A percentile compares a stretch with the other conserved stretches of the same genome.
These are phyloP conservation scores for Agapanthus africanus DNA, from an alignment of 106 monocot genomes.

Conservation along the genomic window DNA sequence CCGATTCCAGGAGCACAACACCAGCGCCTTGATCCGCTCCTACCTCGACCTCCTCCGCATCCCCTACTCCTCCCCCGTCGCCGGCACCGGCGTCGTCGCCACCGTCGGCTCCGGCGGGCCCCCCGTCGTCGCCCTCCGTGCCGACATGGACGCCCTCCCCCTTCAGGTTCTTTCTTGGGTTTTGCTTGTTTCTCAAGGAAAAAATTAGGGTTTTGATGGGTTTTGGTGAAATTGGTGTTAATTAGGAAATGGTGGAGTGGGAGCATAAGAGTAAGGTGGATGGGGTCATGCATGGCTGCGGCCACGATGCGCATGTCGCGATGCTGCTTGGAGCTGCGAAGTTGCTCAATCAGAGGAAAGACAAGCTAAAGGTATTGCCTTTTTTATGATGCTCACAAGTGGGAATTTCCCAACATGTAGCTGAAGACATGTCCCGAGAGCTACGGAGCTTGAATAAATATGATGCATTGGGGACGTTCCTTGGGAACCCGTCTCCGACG, in stretches of 20 bases:
- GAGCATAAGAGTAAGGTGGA: constrained; percentile 75
- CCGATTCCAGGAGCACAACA: constrained; percentile 65
- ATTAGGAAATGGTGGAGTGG: constrained; percentile 71
- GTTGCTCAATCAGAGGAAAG: constrained; percentile 43
- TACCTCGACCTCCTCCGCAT: constrained; percentile 57
- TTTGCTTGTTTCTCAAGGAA: no score
- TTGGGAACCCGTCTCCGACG: no score
- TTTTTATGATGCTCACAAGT: no score
- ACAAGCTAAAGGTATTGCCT: constrained; percentile 71
- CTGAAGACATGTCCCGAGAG: no score
- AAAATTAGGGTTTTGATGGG: background rate
- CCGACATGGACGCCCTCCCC: constrained; percentile 92
- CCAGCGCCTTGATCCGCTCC: constrained; percentile 59
- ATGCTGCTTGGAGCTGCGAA: constrained; percentile 88
- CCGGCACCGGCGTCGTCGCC: constrained; percentile 72
- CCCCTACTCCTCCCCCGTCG: constrained; percentile 41
- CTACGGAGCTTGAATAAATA: no score
- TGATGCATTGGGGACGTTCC: no score
- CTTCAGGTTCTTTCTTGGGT: constrained; percentile 50
- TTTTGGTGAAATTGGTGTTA: background rate
- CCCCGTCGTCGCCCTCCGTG: constrained; percentile 76
- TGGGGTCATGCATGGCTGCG: constrained; percentile 68
- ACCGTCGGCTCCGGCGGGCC: constrained; percentile 48
- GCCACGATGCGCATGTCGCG: constrained; percentile 59
- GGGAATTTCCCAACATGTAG: no score